A percentile compares a stretch with the other conserved stretches of the same genome.
Conservation (phyloP, 305 asterid species). For the Petunia hybrid region DNA sequence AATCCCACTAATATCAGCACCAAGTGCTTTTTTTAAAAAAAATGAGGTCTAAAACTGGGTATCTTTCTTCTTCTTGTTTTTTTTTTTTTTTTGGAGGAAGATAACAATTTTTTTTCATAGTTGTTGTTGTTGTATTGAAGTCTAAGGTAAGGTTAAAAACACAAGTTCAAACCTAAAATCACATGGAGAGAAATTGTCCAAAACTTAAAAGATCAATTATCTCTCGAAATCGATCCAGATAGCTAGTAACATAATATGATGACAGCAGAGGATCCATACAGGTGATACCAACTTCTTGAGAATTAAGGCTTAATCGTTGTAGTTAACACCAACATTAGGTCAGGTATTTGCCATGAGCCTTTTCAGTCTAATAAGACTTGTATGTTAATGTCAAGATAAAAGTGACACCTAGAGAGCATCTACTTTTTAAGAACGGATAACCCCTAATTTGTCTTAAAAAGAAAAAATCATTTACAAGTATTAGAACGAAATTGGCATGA, state of each 20-base stretch:
- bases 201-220: conserved; percentile 10
- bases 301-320: neutral
- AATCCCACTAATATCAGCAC: neutral
- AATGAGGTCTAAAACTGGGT: too few relatives aligned
- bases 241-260: conserved; percentile 3
- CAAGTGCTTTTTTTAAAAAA: too few relatives aligned
- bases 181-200: conserved; percentile 14
- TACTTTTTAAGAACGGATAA: neutral
- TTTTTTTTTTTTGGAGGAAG: too few relatives aligned
- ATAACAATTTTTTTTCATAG: too few relatives aligned
- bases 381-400: neutral
- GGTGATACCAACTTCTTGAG: neutral
- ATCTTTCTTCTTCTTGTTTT: too few relatives aligned
- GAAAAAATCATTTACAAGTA: neutral
- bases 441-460: neutral
- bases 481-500: conserved; percentile 19
- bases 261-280: neutral
- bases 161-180: neutral
- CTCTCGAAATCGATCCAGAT: conserved; percentile 7
- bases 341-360: conserved; percentile 7
- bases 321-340: neutral
- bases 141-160: conserved; percentile 2
- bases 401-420: neutral
- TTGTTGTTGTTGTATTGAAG: neutral
- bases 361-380: neutral